Conservation (phyloP, 305 asterid genomes). For the Solanum aculeatissimum region DNA sequence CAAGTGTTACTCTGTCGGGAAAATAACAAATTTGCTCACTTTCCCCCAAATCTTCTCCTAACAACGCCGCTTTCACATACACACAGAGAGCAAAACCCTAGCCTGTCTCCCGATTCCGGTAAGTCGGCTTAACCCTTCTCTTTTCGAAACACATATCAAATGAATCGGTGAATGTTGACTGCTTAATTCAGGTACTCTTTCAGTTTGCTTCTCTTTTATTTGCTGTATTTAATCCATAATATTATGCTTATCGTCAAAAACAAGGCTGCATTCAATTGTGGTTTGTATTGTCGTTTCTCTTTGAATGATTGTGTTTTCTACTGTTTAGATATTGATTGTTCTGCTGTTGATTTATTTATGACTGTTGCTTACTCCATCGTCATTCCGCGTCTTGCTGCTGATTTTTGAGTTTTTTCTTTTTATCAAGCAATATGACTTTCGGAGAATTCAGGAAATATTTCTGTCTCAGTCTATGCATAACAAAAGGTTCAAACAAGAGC, state of each 20-base stretch:
- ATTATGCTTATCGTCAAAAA: background rate
- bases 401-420: background rate
- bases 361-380: background rate
- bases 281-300: background rate
- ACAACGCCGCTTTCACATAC: background rate
- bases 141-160: background rate
- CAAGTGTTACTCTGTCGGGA: background rate
- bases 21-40: background rate
- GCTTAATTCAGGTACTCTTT: background rate
- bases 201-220: background rate
- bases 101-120: background rate
- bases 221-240: background rate
- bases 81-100: background rate
- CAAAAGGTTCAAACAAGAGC: background rate
- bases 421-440: background rate
- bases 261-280: background rate
- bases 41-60: background rate
- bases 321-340: background rate
- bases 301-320: background rate
- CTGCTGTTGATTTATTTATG: background rate
- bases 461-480: background rate
- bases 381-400: background rate
- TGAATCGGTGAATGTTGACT: background rate
- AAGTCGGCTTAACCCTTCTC: background rate
- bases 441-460: background rate